phyloP scores from a whole-genome alignment of 306 rosid genomes.

The Dryas alaskensis region DNA sequence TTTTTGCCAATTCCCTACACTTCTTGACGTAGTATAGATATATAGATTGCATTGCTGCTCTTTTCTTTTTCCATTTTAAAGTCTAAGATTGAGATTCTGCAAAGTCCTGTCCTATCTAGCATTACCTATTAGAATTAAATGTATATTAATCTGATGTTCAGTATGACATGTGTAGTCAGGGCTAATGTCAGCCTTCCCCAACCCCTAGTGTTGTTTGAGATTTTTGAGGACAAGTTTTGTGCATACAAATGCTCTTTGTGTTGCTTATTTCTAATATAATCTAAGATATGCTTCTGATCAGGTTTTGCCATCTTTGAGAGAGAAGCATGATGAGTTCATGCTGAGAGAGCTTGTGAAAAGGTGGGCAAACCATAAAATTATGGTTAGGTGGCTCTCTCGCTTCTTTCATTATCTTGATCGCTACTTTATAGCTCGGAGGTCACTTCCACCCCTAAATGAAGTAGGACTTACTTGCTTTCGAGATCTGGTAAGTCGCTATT shows the following conservation, averaged over 20 bases:
- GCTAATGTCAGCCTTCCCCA: background rate
- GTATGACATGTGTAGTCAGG: slow-evolving; percentile 1
- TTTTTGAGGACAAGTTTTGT: background rate
- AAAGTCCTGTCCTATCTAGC: background rate
- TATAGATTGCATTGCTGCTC: background rate
- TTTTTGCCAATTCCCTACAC: background rate
- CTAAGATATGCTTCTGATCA: slow-evolving; percentile 22
- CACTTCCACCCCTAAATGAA: slow-evolving; percentile 60
- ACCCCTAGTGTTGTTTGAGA: slow-evolving; percentile 4
- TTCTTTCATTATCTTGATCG: slow-evolving; percentile 61
- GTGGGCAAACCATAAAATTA: slow-evolving; percentile 75
- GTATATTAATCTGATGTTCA: background rate
- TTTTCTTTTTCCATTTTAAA: background rate
- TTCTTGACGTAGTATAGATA: background rate
- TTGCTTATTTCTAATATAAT: background rate
- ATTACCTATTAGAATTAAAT: background rate
- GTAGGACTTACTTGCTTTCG: slow-evolving; percentile 60
- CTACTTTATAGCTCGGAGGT: slow-evolving; percentile 43
- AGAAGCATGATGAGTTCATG: slow-evolving; percentile 64
- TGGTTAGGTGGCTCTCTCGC: slow-evolving; percentile 70
- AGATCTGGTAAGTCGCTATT: slow-evolving; percentile 49
- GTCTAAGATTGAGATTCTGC: background rate
- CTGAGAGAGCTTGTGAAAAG: slow-evolving; percentile 66
- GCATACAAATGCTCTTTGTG: background rate
- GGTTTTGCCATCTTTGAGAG: slow-evolving; percentile 75